Percentiles rank a stretch among this genome's conserved stretches.
Evolutionary conservation across 176 grass and related monocot genomes (phyloP).

Genomic region (Elymus sibiricus): DNA sequence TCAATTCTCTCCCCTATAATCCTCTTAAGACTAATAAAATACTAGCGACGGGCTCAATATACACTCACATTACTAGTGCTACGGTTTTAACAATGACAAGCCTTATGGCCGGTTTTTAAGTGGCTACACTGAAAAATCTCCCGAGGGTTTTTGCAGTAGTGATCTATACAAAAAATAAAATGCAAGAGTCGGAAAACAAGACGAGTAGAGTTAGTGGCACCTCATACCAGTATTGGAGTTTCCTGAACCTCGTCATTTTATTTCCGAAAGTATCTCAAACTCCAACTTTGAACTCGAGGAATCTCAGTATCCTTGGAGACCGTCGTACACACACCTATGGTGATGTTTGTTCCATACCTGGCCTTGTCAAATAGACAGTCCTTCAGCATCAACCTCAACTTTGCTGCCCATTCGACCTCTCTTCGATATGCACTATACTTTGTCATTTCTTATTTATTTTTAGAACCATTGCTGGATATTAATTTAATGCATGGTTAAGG

Average conservation of each 20-base stretch:
- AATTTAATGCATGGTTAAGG: background rate
- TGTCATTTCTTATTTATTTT: background rate
- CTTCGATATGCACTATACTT: background rate
- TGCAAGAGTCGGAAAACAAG: background rate
- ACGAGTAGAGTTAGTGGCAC: background rate
- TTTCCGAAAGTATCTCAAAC: background rate
- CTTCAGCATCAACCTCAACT: conserved; percentile 16
- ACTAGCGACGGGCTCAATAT: no score
- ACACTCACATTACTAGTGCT: no score
- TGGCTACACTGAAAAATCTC: no score
- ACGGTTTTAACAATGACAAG: no score
- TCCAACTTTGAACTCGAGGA: background rate
- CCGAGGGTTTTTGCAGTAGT: no score
- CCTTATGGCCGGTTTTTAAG: no score
- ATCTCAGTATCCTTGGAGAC: background rate
- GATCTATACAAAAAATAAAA: background rate
- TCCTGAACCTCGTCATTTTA: background rate
- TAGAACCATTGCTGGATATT: background rate
- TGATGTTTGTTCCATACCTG: conserved; percentile 40
- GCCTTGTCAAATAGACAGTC: conserved; percentile 43
- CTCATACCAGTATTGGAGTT: background rate
- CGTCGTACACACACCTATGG: background rate
- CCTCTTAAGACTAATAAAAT: no score
- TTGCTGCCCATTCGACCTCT: conserved; percentile 37
- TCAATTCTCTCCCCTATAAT: no score